Evolutionary conservation across 2,329 filamentous ascomycete species (phyloP), one percentile per base, ranked within the genome.

Genomic region (Trichoderma atrobrunneum): DNA sequence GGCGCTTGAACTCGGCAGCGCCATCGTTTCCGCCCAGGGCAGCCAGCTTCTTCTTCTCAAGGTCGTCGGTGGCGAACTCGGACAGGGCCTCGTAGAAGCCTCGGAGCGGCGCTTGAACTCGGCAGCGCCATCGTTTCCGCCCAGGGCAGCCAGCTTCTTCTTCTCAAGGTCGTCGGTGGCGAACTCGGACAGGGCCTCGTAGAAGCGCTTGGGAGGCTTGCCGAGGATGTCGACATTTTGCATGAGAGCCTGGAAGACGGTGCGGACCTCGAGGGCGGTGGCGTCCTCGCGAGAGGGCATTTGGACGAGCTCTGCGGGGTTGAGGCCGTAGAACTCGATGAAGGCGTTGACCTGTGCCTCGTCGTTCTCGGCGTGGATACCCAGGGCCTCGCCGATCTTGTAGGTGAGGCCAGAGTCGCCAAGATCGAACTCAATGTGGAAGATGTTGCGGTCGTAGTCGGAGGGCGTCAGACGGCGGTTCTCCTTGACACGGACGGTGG

Each of bases 381-480:
- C 96, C 21, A 99, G 91, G 61, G 96, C 96, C 85, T 99, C 96
- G 72, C 96, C 96, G 78, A 99, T 98, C 80, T 97, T 93, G 84
- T 99, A 99, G 56, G 90, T 97, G 75, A 99, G 90, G 51, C 95
- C 95, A 39, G 95, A 97, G 78, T 91, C 84, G 73, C 95, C 95
- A 28, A 99, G 89, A 79, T 98, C 96, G 78, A 99, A 99, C 84
- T 99, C 96, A 74, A 99, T 98, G 85, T 99, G 96, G 91, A 99
- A 99, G 83, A 99, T 98, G 87, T 99, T 98, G 77, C 96, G 94
- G 82, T 98, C 95, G 80, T 99, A 99, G 36, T 91, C 92, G 28
- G 83, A 78, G 3, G 96, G 96, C 0, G 96, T 99, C 70, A 99
- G 88, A 75, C 96, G 91, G 74, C 96, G 93, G 85, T 97, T 98